Percentiles rank a stretch among this genome's conserved stretches.
These are phyloP conservation scores for Cryphonectria carpinicola DNA, from an alignment of 2,329 filamentous ascomycete species.

Conservation along the genomic window DNA sequence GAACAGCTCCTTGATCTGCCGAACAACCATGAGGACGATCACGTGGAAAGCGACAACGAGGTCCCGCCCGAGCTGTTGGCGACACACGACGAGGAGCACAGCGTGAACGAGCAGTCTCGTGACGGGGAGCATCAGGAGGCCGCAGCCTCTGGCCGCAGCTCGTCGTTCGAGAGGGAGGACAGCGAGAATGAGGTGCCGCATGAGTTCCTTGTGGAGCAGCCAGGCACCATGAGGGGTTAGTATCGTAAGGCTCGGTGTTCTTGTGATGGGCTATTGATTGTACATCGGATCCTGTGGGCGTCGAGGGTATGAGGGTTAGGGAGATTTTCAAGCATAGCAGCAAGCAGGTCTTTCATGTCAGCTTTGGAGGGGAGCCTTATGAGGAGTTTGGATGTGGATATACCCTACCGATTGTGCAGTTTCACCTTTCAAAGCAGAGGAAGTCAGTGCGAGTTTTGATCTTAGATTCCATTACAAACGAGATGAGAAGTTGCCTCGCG, in stretches of 20 bases:
- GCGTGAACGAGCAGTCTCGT: slow-evolving; percentile 22
- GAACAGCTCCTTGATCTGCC: slow-evolving; percentile 32
- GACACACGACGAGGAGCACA: slow-evolving; percentile 35
- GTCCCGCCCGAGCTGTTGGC: slow-evolving; percentile 48
- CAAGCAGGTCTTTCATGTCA: not conserved
- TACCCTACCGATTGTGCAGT: slow-evolving; percentile 11
- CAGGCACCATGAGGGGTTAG: slow-evolving; percentile 24
- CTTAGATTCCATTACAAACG: not conserved
- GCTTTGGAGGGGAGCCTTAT: not conserved
- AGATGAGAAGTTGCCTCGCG: not conserved
- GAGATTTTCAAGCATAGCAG: not conserved
- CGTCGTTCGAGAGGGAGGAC: slow-evolving; percentile 34
- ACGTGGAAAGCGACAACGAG: slow-evolving; percentile 42
- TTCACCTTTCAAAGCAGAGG: not conserved
- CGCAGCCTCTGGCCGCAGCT: not conserved
- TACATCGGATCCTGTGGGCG: not conserved
- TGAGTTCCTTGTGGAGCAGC: slow-evolving; percentile 56
- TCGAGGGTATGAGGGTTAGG: not conserved
- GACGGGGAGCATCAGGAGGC: not conserved
- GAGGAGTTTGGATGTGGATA: slow-evolving; percentile 4
- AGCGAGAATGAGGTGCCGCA: slow-evolving; percentile 55
- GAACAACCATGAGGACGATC: slow-evolving; percentile 29
- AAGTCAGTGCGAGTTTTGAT: not conserved
- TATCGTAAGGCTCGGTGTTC: not conserved
- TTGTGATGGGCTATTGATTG: not conserved